phyloP scores from a whole-genome alignment of 306 rosid species.

The Hippophae tibetana region DNA sequence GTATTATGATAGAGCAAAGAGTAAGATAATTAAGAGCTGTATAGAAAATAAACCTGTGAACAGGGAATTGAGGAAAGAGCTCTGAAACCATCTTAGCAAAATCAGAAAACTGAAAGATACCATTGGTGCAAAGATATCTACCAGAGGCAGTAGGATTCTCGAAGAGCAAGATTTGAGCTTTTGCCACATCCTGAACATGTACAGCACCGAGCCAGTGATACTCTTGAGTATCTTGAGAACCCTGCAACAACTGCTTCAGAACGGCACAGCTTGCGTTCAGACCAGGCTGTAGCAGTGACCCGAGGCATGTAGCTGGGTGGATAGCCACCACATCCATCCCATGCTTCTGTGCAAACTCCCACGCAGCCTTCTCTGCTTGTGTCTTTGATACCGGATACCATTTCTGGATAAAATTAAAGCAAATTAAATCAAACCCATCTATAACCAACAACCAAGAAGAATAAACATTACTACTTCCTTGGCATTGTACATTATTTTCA shows the following conservation, averaged over 20 bases:
- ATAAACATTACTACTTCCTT: not conserved
- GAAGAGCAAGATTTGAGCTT: conserved; percentile 44
- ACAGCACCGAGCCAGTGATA: conserved; percentile 83
- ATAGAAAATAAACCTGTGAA: conserved; percentile 54
- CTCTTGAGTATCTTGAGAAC: conserved; percentile 67
- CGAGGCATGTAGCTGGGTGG: conserved; percentile 62
- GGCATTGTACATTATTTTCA: not conserved
- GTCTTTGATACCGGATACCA: conserved; percentile 94
- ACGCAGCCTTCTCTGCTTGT: conserved; percentile 69
- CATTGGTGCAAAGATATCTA: conserved; percentile 77
- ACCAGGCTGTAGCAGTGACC: conserved; percentile 48
- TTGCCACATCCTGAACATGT: conserved; percentile 67
- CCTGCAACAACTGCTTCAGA: conserved; percentile 49
- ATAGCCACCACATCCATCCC: conserved; percentile 58
- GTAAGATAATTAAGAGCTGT: not conserved
- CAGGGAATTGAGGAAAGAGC: conserved; percentile 54
- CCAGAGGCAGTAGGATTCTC: conserved; percentile 61
- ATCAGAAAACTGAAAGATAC: conserved; percentile 48
- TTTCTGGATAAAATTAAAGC: conserved; percentile 11
- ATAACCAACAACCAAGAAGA: not conserved
- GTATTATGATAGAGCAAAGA: not conserved
- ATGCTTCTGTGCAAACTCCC: conserved; percentile 40
- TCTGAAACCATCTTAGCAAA: conserved; percentile 49
- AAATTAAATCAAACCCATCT: not conserved
- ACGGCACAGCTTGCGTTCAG: conserved; percentile 81